phyloP scores from a whole-genome alignment of 805 yeast species.

The Nakazawaea siamensis region DNA sequence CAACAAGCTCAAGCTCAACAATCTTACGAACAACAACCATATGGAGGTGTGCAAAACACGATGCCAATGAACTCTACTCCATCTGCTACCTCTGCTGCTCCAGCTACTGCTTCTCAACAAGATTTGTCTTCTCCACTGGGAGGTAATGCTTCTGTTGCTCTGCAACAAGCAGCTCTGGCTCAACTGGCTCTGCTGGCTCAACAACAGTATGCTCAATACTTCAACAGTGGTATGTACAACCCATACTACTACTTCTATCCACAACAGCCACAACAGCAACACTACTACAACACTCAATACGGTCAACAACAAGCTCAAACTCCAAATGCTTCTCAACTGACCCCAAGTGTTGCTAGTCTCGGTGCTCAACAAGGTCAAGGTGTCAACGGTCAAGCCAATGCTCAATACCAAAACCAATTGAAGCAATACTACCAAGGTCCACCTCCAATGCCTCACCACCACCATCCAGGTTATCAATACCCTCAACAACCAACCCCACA shows the following conservation, averaged over 20 bases:
- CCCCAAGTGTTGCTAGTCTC: background rate
- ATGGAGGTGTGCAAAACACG: conserved; percentile 11
- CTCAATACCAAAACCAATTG: conserved; percentile 8
- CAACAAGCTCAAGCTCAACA: conserved; percentile 9
- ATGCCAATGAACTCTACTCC: conserved; percentile 12
- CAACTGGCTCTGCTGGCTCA: conserved; percentile 4
- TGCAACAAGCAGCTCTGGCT: conserved; percentile 8
- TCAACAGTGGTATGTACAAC: conserved; percentile 8
- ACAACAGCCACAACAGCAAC: conserved; percentile 9
- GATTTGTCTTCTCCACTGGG: conserved; percentile 5
- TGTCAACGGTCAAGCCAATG: background rate
- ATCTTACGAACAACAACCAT: conserved; percentile 5
- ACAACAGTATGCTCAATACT: conserved; percentile 8
- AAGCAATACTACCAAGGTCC: conserved; percentile 6
- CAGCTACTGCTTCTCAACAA: conserved; percentile 1
- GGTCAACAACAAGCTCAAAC: conserved; percentile 1
- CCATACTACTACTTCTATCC: conserved; percentile 12
- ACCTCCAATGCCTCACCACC: conserved; percentile 7
- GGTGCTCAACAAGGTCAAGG: background rate
- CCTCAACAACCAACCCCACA: background rate
- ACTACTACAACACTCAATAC: conserved; percentile 5
- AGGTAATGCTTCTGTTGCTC: conserved; percentile 1
- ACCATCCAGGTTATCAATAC: conserved; percentile 3
- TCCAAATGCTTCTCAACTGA: background rate
- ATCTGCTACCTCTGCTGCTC: conserved; percentile 4